Evolutionary conservation across 352 stramenopile genomes (phyloP), one percentile per base, ranked within the genome.

Genomic region (Pythium dissotocum): DNA sequence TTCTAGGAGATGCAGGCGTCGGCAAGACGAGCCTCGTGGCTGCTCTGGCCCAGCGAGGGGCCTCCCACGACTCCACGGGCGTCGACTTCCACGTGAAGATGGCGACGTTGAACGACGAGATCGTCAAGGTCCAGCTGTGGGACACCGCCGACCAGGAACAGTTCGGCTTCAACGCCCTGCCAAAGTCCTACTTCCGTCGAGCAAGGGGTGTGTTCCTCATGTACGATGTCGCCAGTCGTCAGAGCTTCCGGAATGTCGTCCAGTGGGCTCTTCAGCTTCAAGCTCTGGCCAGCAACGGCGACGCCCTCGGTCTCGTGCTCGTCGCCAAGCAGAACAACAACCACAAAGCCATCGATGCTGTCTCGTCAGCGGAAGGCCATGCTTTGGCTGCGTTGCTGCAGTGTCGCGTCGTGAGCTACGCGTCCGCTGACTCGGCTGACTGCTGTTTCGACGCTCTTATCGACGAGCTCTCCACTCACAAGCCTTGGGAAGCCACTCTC

Each of bases 101-200:
- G 59, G 67, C 77, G 4, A 58, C 64, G 10, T 30, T 83, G 24
- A 61, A 69, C 26, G 53, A 65, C 28, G 69, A 70, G 30, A 74
- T 79, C 6, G 42, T 84, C 33, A 84, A 88, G 64, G 55, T 88
- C 24, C 77, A 86, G 44, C 63, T 88, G 2, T 88, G 80, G 80
- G 71, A 88, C 61, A 85, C 77, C 5, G 80, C 80, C 7, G 70
- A 72, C 2, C 80, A 88, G 53, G 76, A 85, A 36, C 74, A 78
- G 56, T 80, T 80, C 44, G 77, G 78, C 5, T 62, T 65, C 13
- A 48, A 60, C 36, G 51, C 60, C 36, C 68, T 88, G 16, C 72
- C 78, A 0, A 73, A 60, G 28, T 72, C 77, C 30, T 85, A 83
- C 63, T 86, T 78, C 38, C 77, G 80, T 7, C 67, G 67, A n/a